phyloP scores from a whole-genome alignment of 2,329 filamentous ascomycete species.

The Aspergillus transmontanensis region DNA sequence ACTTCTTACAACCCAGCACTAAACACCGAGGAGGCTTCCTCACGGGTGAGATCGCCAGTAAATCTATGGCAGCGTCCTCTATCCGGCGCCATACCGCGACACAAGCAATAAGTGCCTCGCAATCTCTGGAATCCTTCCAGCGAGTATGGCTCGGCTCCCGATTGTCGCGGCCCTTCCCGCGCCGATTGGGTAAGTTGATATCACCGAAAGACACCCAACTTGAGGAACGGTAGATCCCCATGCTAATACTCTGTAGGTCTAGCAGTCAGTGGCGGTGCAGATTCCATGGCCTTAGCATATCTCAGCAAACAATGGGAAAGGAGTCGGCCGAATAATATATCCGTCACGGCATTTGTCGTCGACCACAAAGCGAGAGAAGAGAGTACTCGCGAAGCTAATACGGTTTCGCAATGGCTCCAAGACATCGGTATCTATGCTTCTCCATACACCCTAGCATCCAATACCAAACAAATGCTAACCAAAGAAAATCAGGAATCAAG shows the following conservation, averaged over 20 bases:
- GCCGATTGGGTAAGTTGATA: slow-evolving; percentile 29
- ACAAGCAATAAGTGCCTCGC: slow-evolving; percentile 27
- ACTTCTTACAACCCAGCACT: neutral
- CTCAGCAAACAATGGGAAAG: slow-evolving; percentile 61
- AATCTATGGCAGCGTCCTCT: slow-evolving; percentile 20
- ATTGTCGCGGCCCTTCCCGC: slow-evolving; percentile 23
- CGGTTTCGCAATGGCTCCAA: slow-evolving; percentile 50
- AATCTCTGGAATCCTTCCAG: slow-evolving; percentile 34
- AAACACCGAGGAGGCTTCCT: neutral
- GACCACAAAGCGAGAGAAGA: slow-evolving; percentile 61
- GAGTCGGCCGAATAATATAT: slow-evolving; percentile 19
- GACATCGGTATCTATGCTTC: slow-evolving; percentile 42
- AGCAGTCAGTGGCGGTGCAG: slow-evolving; percentile 88
- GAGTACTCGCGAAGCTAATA: slow-evolving; percentile 58
- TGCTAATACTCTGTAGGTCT: slow-evolving; percentile 56
- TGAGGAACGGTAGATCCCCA: neutral
- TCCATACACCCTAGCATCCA: neutral
- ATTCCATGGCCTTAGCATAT: slow-evolving; percentile 93
- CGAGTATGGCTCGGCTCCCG: slow-evolving; percentile 31
- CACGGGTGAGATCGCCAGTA: neutral
- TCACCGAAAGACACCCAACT: neutral
- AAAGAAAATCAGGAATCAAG: slow-evolving; percentile 29
- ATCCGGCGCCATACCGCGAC: slow-evolving; percentile 10
- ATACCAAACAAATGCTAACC: neutral
- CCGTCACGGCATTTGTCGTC: slow-evolving; percentile 60